A percentile compares a stretch with the other conserved stretches of the same genome.
These are phyloP conservation scores for Ganoderma lingzhi DNA, from an alignment of 1,284 basidiomycete species.

Conservation along the genomic window DNA sequence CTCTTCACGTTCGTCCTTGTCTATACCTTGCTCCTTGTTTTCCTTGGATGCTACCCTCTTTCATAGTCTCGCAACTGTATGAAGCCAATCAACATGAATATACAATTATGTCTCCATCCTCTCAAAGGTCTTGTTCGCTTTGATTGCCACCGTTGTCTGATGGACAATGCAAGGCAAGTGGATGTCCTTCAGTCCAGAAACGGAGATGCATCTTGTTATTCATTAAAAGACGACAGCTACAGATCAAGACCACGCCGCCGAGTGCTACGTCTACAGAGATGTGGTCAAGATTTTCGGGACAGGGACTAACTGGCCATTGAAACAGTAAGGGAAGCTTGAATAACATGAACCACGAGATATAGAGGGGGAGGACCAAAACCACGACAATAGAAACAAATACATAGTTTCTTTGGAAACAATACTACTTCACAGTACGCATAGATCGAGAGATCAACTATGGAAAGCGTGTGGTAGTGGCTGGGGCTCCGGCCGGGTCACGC, in stretches of 20 bases:
- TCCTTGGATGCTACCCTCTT: slow-evolving; percentile 22
- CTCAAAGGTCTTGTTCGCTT: not conserved
- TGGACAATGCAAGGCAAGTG: not conserved
- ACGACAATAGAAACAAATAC: slow-evolving; percentile 21
- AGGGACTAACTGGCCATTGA: slow-evolving; percentile 25
- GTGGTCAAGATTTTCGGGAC: not conserved
- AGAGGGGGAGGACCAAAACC: slow-evolving; percentile 1
- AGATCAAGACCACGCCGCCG: slow-evolving; percentile 22
- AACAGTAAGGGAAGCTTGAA: slow-evolving; percentile 18
- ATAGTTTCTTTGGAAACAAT: slow-evolving; percentile 19
- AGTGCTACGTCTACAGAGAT: slow-evolving; percentile 15
- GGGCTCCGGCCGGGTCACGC: not conserved
- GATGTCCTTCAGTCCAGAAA: not conserved
- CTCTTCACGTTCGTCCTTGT: slow-evolving; percentile 38
- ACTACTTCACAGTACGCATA: slow-evolving; percentile 29
- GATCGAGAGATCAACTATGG: slow-evolving; percentile 8
- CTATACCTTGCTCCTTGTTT: slow-evolving; percentile 33
- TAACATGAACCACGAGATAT: slow-evolving; percentile 9
- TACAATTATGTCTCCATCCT: slow-evolving; percentile 26
- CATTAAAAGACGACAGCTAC: slow-evolving; percentile 2
- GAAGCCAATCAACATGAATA: slow-evolving; percentile 32
- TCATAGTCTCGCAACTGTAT: slow-evolving; percentile 35
- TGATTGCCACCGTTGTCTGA: not conserved
- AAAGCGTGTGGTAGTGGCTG: not conserved
- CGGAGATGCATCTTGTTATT: slow-evolving; percentile 17